Base-by-base conservation (phyloP, 805 yeast species). In the Wickerhamomyces sydowiorum region DNA sequence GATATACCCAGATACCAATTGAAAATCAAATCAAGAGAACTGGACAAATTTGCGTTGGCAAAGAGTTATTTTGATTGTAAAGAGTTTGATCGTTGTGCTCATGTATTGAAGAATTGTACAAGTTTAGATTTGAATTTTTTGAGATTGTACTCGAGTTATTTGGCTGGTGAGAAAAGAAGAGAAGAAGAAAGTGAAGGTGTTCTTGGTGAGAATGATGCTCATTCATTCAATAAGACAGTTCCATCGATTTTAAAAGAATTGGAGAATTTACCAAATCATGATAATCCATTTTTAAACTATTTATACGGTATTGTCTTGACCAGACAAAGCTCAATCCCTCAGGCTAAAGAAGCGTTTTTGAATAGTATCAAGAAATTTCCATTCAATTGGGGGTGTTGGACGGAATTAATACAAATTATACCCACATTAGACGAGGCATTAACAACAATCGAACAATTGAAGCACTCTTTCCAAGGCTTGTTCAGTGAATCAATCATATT, bases 361-460 rank as follows among this genome's bases (percentile, higher is more conserved):
- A 70, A 70, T 37, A 82, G 96, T 1, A 56, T 91, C 13, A 66
- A 72, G 20, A 39, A 72, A 23, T 88, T 82, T 52, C 96, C 97
- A 0, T 85, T 73, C 60, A 91, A 91, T 60, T 93, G 99, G 99
- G 76, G 90, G 41, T 84, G 93, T 44, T 93, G 97, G 97, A 71
- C 74, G 43, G 97, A 91, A 56, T 67, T 93, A 31, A 65, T 79
- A 12, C 66, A 77, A 4, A 78, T 86, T 40, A 63, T 87, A 23
- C 62, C 75, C 7, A 72, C 78, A 24, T 70, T 79, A 41, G 84
- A 82, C 45, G 86, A 84, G 41, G 82, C 87, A 0, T 43, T 66
- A 37, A 30, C 39, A 18, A 35, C 53, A 41, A 27, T 50, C 15
- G 37, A 53, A 7, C 52, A 57, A 32, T 39, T 68, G 2, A 41